Evolutionary conservation across 2,329 filamentous ascomycete species (phyloP).

Genomic region (Verticillium albo-atrum): DNA sequence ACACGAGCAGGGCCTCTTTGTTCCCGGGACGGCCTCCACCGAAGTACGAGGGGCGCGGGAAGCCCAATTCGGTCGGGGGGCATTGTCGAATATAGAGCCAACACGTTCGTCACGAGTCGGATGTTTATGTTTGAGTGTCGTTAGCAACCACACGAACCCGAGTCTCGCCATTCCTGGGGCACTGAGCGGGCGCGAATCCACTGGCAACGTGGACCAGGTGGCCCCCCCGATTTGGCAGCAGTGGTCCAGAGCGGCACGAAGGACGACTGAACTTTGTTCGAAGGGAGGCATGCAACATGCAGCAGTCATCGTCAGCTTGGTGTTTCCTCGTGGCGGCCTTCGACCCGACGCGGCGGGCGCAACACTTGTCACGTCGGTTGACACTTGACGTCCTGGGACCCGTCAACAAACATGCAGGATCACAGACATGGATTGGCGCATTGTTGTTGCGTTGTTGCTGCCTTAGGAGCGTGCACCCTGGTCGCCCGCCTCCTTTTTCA

Average conservation of each 20-base stretch:
- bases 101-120: not conserved
- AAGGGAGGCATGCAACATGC: not conserved
- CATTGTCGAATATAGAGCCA: too few relatives aligned
- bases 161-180: not conserved
- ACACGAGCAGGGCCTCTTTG: not conserved
- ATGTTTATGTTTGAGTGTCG: not conserved
- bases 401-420: not conserved
- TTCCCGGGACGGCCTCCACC: not conserved
- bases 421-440: not conserved
- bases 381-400: too few relatives aligned
- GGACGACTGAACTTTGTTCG: not conserved
- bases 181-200: not conserved
- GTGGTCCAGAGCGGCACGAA: not conserved
- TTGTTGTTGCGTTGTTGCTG: not conserved
- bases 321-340: not conserved
- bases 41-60: not conserved
- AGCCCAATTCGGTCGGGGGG: not conserved
- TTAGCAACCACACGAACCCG: not conserved
- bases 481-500: not conserved
- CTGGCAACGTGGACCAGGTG: not conserved
- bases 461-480: not conserved
- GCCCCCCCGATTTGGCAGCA: not conserved
- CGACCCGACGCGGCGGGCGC: not conserved
- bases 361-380: too few relatives aligned
- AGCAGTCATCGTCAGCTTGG: too few relatives aligned